These are phyloP conservation scores for Penicillium macrosclerotiorum DNA, from an alignment of 495 filamentous ascomycete genomes.

Conservation along the genomic window DNA sequence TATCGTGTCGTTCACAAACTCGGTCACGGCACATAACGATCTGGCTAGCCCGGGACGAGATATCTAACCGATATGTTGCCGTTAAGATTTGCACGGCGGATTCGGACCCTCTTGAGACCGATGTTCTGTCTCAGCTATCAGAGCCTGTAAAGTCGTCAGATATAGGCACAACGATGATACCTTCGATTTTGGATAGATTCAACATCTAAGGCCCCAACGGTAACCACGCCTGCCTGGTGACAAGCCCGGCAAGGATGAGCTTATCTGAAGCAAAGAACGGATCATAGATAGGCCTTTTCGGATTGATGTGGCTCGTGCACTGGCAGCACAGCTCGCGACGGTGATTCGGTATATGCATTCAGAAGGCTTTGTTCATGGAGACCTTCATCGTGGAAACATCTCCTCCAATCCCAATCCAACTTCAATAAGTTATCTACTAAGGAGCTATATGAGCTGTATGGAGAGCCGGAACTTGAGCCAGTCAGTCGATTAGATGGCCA, in stretches of 20 bases:
- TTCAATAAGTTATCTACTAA: constrained; percentile 24
- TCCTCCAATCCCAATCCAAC: constrained; percentile 18
- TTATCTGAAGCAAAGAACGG: constrained; percentile 28
- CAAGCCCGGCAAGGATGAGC: constrained; percentile 25
- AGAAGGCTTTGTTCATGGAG: constrained; percentile 32
- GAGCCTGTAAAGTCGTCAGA: constrained; percentile 4
- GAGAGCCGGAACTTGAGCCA: constrained; percentile 20
- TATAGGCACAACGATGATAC: constrained; percentile 24
- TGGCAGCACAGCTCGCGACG: constrained; percentile 38
- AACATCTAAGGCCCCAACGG: constrained; percentile 42
- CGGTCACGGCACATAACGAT: constrained; percentile 32
- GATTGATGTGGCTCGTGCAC: constrained; percentile 38
- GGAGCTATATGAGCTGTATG: constrained; percentile 24
- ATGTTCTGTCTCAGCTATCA: constrained; percentile 20
- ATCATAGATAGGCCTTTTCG: constrained; percentile 34
- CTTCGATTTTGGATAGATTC: constrained; percentile 41
- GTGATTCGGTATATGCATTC: constrained; percentile 32
- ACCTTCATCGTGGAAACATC: constrained; percentile 34
- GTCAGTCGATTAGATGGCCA: constrained; percentile 23
- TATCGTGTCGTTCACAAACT: constrained; percentile 37
- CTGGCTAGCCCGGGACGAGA: constrained; percentile 32
- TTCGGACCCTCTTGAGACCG: constrained; percentile 23
- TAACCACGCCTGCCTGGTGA: constrained; percentile 40
- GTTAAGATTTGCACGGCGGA: constrained; percentile 33
- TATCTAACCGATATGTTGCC: constrained; percentile 27